Evolutionary conservation across 495 filamentous ascomycete genomes (phyloP).

Genomic region (Penicillium samsonianum): DNA sequence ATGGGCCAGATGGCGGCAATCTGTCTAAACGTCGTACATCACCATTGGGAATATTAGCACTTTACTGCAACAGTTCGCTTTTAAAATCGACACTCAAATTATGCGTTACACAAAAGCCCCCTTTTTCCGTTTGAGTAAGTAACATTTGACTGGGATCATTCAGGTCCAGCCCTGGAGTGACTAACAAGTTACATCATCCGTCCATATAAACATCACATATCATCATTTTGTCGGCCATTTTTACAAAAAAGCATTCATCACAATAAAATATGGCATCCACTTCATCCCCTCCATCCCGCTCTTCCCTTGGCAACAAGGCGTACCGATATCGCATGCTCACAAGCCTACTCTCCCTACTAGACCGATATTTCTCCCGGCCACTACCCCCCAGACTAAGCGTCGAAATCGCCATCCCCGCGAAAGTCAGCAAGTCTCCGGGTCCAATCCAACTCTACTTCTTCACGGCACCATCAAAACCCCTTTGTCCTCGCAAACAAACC

Average conservation of each 20-base stretch:
- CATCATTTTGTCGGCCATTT: not conserved
- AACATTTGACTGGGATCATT: not conserved
- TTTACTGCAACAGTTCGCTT: not conserved
- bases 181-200: slow-evolving; percentile 15
- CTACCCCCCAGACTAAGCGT: slow-evolving; percentile 14
- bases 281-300: not conserved
- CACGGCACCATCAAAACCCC: slow-evolving; percentile 14
- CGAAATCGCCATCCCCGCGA: slow-evolving; percentile 23
- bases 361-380: slow-evolving; percentile 24
- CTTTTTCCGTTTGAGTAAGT: not conserved
- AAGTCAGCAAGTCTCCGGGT: slow-evolving; percentile 19
- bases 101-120: not conserved
- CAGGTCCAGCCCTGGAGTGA: slow-evolving; percentile 7
- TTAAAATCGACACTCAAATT: not conserved
- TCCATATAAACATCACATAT: not conserved
- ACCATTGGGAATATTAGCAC: not conserved
- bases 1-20: no score
- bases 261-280: not conserved
- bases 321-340: slow-evolving; percentile 18
- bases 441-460: slow-evolving; percentile 26
- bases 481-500: slow-evolving; percentile 1
- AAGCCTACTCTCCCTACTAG: slow-evolving; percentile 21
- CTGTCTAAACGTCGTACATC: no score
- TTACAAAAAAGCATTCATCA: not conserved
- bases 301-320: slow-evolving; percentile 16